These are phyloP conservation scores for Yarrowia sp. DNA, from an alignment of 805 yeast species.

Conservation along the genomic window DNA sequence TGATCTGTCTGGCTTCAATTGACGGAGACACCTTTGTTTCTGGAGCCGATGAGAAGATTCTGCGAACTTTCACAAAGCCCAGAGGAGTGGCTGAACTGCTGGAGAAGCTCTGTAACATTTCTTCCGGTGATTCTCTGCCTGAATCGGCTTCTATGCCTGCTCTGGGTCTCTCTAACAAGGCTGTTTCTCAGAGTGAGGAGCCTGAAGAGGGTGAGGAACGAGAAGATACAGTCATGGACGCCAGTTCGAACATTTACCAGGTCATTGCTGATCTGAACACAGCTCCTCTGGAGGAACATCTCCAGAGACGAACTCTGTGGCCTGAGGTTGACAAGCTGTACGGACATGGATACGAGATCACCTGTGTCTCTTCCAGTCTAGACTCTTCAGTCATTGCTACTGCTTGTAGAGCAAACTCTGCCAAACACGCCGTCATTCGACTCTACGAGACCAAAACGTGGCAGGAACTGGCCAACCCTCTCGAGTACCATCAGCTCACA, in stretches of 20 bases:
- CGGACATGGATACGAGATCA: conserved; percentile 96
- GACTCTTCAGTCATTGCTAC: conserved; percentile 74
- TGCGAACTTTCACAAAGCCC: conserved; percentile 90
- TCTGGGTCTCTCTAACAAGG: conserved; percentile 87
- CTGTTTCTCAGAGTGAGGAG: conserved; percentile 54
- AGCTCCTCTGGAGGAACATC: conserved; percentile 89
- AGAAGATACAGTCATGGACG: conserved; percentile 42
- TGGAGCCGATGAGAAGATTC: conserved; percentile 94
- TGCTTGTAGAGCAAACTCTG: conserved; percentile 87
- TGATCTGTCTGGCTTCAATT: conserved; percentile 78
- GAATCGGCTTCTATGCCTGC: conserved; percentile 92
- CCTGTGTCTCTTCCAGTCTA: conserved; percentile 75
- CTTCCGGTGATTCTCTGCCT: conserved; percentile 58
- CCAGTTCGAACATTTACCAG: conserved; percentile 39
- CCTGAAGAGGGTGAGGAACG: conserved; percentile 47
- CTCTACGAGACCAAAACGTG: conserved; percentile 67
- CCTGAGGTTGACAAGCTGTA: conserved; percentile 94
- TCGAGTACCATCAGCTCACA: conserved; percentile 80
- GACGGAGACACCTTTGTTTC: conserved; percentile 73
- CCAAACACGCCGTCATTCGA: conserved; percentile 84
- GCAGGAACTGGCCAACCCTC: conserved; percentile 64
- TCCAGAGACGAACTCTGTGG: conserved; percentile 91
- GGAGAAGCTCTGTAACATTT: conserved; percentile 59
- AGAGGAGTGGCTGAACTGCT: conserved; percentile 72
- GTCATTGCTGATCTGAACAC: conserved; percentile 51